Evolutionary conservation across 805 yeast species (phyloP), one percentile per base, ranked within the genome.

Genomic region (Zygotorulaspora chibaensis): DNA sequence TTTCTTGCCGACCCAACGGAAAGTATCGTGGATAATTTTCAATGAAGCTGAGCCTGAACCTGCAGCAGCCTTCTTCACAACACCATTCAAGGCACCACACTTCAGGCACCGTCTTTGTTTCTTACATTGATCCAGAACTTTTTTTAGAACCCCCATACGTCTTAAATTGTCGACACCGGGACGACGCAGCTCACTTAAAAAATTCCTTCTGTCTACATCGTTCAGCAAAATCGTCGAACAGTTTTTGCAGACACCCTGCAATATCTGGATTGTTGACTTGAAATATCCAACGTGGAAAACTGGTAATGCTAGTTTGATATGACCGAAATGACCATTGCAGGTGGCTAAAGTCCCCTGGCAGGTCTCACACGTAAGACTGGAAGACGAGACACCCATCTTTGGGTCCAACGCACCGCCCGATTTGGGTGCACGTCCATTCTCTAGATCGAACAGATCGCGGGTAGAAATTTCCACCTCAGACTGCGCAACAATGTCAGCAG

Each of bases 271-370:
- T 17, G 88, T 85, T 35, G 90, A 83, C 65, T 91, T 91, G 75
- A 93, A 93, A 66, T 90, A 93, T 15, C 99, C 99, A 38, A 93
- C 93, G 62, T 93, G 99, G 70, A 91, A 93, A 11, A 90, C 98
- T 1, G 99, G 99, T 37, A 93, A 72, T 0, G 98, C 96, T 42
- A 93, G 75, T 58, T 87, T 80, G 52, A 93, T 79, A 61, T 95
- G 96, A 35, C 99, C 99, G 65, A 93, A 93, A 70, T 93, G 99
- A 47, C 99, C 99, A 69, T 91, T 97, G 66, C 99, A 93, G 1
- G 96, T 79, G 0, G 96, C 96, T 53, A 93, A 70, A 55, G 81
- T 81, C 2, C 98, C 98, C 57, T 81, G 87, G 69, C 99, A 93
- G 0, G 98, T 95, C 11, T 78, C 65, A 72, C 99, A 93, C 62